Evolutionary conservation across 768 basidiomycete genomes (phyloP).

Genomic region (Candolleomyces efflorescens): DNA sequence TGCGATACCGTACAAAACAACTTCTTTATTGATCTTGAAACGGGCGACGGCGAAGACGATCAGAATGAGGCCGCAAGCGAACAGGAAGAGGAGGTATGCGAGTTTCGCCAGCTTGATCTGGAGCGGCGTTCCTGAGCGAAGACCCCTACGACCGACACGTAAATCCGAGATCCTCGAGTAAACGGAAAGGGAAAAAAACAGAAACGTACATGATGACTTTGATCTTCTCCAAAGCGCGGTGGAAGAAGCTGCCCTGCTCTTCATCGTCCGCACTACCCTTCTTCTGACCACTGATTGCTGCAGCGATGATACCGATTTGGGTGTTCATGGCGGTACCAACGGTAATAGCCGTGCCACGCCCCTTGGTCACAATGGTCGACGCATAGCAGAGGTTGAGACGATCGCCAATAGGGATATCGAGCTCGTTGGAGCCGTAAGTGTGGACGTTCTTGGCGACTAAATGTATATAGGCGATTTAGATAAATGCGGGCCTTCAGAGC

Average conservation of each 20-base stretch:
- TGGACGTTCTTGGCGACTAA: constrained; percentile 36
- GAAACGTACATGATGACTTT: constrained; percentile 23
- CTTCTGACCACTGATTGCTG: constrained; percentile 27
- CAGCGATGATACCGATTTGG: constrained; percentile 40
- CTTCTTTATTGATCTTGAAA: constrained; percentile 29
- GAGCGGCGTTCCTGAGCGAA: constrained; percentile 31
- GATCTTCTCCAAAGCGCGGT: constrained; percentile 14
- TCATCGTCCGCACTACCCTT: neutral
- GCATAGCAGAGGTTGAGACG: constrained; percentile 40
- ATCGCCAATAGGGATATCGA: constrained; percentile 37
- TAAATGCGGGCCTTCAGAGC: neutral
- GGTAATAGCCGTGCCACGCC: constrained; percentile 44
- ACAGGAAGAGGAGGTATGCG: constrained; percentile 31
- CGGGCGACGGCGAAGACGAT: constrained; percentile 32
- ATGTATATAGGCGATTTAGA: neutral
- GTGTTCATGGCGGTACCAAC: constrained; percentile 50
- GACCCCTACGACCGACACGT: constrained; percentile 25
- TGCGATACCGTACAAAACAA: constrained; percentile 34
- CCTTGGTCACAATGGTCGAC: constrained; percentile 41
- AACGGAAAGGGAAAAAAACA: neutral
- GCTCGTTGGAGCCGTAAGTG: constrained; percentile 22
- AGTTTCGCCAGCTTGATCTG: constrained; percentile 34
- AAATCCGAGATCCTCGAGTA: neutral
- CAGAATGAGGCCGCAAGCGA: constrained; percentile 30
- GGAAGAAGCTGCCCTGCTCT: constrained; percentile 9